Evolutionary conservation across 1,139 yeast species (phyloP), one percentile per base, ranked within the genome.

Genomic region (Eremothecium coryli): DNA sequence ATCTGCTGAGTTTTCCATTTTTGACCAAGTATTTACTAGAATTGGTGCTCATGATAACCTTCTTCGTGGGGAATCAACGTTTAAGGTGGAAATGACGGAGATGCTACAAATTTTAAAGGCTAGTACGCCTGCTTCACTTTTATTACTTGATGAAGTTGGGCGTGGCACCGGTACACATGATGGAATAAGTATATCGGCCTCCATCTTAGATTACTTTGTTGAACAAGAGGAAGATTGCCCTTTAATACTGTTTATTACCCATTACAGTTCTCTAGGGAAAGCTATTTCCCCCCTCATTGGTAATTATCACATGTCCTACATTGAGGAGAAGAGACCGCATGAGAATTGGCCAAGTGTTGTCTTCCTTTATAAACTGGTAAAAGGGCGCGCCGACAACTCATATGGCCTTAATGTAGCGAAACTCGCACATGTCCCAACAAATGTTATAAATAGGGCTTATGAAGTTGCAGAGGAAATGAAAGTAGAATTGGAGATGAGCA

Each of bases 111-210:
- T 71, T 11, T 32, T 70, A 5, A 53, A 60, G 12, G 52, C 54
- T 22, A 47, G 58, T 3, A 48, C 55, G 9, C 44, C 54, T 1
- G 52, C 58, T 21, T 62, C 72, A 2, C 52, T 71, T 15, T 51
- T 71, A 3, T 50, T 71, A 0, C 49, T 71, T 26, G 77, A 71
- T 49, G 76, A 71, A 43, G 61, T 71, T 6, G 76, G 76, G 1
- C 55, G 76, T 41, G 76, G 72, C 0, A 90, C 98, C 0, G 81
- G 95, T 0, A 86, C 97, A 0, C 66, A 67, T 38, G 98, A 90
- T 59, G 98, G 98, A 0, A 79, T 80, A 23, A 76, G 94, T 1
- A 76, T 90, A 23, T 96, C 97, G 0, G 73, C 76, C 50, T 67
- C 94, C 0, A 78, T 90, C 2, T 61, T 90, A 38, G 68, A 72